A percentile compares a stretch with the other conserved stretches of the same genome.
phyloP scores from a whole-genome alignment of 1,284 basidiomycete species.

The Megacollybia platyphylla region DNA sequence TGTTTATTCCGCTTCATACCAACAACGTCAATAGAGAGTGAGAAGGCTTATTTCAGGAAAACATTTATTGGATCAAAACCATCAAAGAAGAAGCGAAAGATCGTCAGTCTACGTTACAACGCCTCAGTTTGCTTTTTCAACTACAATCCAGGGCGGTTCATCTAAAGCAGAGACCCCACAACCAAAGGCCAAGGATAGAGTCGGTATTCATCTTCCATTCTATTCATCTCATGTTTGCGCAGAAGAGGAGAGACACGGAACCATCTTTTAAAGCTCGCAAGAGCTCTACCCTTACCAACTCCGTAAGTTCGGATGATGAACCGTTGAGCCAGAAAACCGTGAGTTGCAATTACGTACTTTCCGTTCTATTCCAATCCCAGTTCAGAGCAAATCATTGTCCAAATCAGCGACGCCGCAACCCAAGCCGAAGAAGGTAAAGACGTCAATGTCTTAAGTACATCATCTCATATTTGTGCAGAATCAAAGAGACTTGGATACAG shows the following conservation, averaged over 20 bases:
- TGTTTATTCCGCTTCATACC: slow-evolving; percentile 1
- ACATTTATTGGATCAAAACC: slow-evolving; percentile 21
- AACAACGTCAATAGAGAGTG: slow-evolving; percentile 15
- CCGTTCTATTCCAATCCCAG: too few relatives aligned
- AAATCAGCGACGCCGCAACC: too few relatives aligned
- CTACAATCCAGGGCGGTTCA: slow-evolving; percentile 9
- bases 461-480: too few relatives aligned
- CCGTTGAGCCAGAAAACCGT: too few relatives aligned
- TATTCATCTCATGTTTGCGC: neutral
- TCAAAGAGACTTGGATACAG: too few relatives aligned
- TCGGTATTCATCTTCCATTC: neutral
- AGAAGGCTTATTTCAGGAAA: slow-evolving; percentile 28
- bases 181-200: neutral
- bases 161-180: slow-evolving; percentile 4
- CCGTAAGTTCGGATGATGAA: too few relatives aligned
- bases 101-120: neutral
- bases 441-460: too few relatives aligned
- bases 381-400: too few relatives aligned
- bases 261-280: neutral
- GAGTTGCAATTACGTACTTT: too few relatives aligned
- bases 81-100: slow-evolving; percentile 13
- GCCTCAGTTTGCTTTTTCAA: neutral
- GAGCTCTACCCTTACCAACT: neutral
- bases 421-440: too few relatives aligned
- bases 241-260: neutral